Evolutionary conservation across 208 protist species (phyloP), one percentile per base, ranked within the genome.

Genomic region (Acanthamoeba quina): DNA sequence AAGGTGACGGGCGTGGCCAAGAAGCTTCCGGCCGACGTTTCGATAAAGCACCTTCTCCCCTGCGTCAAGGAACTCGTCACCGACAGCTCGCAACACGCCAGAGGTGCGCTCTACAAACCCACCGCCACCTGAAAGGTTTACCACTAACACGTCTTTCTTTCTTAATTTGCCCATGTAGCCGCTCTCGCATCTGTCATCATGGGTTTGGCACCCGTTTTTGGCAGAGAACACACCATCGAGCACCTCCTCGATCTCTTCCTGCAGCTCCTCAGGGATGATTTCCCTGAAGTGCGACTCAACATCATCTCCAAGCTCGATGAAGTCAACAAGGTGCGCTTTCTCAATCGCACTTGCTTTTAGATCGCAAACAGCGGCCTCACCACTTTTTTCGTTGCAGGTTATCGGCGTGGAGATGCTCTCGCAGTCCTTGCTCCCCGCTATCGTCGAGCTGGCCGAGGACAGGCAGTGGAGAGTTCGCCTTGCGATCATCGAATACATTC

Each of bases 401-500:
- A 96, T 98, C 93, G 98, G 97, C 47, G 95, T 98, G 37, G 97
- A 98, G 52, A 90, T 96, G 64, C 96, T 98, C 11, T 93, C 96
- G 26, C 95, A 97, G 80, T 96, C 93, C 6, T 83, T 99, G 19
- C 94, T 99, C 26, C 98, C 98, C 29, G 98, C 97, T 5, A 97
- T 99, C 80, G 92, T 98, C 7, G 97, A 98, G 82, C 96, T 99
- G 0, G 97, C 98, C 6, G 97, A 98, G 88, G 98, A 99, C 96
- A 88, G 97, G 89, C 98, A 99, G 96, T 99, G 98, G 98, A 94
- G 98, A 44, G 98, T 99, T 49, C 94, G 98, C 26, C 94, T 98
- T 10, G 97, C 98, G 58, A 98, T 99, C 78, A 98, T 99, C 92
- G 97, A 99, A 92, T 98, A 98, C 92, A 97, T 98, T 41, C 98